Conservation (phyloP, 2,329 filamentous ascomycete genomes). For the Coniochaeta ligniaria region DNA sequence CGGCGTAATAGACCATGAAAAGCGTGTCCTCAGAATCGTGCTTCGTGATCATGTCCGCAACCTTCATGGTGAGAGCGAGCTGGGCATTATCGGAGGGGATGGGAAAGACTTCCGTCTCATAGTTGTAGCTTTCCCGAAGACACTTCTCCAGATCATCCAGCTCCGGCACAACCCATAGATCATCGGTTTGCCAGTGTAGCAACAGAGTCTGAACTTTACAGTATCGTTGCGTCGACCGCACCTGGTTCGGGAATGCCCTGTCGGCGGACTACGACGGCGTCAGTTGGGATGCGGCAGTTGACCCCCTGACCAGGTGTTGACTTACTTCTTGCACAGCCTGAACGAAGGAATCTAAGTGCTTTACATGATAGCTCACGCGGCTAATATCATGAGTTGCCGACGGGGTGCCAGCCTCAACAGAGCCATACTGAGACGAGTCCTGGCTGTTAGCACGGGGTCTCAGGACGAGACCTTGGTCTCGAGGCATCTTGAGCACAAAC, state of each 20-base stretch:
- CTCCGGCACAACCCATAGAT: constrained; percentile 51
- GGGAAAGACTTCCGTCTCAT: constrained; percentile 49
- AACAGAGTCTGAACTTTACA: constrained; percentile 47
- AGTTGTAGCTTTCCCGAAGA: constrained; percentile 46
- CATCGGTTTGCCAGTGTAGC: constrained; percentile 51
- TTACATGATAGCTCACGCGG: constrained; percentile 50
- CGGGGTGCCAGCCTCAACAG: constrained; percentile 26
- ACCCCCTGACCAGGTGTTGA: constrained; percentile 7
- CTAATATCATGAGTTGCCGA: constrained; percentile 49
- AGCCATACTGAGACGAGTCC: constrained; percentile 31
- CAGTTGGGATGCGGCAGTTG: not conserved
- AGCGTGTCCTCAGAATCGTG: constrained; percentile 48
- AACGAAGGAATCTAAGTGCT: constrained; percentile 47
- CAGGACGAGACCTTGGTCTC: not conserved
- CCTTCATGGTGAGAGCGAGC: constrained; percentile 49
- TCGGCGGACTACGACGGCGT: constrained; percentile 36
- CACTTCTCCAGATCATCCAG: constrained; percentile 49
- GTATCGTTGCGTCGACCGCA: constrained; percentile 45
- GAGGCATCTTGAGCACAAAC: not conserved
- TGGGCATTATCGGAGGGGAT: constrained; percentile 53
- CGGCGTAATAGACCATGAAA: constrained; percentile 52
- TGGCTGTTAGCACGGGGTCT: not conserved
- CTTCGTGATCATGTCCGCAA: constrained; percentile 49
- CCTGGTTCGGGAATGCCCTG: constrained; percentile 49
- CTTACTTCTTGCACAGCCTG: constrained; percentile 46